Percentiles rank a stretch among this genome's conserved stretches.
phyloP scores from a whole-genome alignment of 179 eudicot species.

The Nepenthes alata region DNA sequence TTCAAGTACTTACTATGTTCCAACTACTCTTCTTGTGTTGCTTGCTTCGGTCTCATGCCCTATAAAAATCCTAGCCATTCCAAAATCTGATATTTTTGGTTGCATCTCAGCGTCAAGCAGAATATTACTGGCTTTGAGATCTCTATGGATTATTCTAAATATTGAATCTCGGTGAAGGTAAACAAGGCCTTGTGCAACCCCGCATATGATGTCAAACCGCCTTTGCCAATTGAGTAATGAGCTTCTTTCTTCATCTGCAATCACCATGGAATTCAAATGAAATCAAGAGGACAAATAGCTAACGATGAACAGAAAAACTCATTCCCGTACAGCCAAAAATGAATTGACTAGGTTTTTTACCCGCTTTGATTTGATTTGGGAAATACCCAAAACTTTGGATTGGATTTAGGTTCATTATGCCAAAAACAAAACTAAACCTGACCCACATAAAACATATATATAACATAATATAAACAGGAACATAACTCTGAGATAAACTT shows the following conservation, averaged over 20 bases:
- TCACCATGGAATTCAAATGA: background rate
- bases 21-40: constrained; percentile 36
- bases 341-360: too few relatives aligned
- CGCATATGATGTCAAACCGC: constrained; percentile 33
- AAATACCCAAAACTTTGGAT: too few relatives aligned
- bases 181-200: constrained; percentile 45
- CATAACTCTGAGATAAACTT: background rate
- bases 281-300: too few relatives aligned
- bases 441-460: background rate
- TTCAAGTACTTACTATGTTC: constrained; percentile 39
- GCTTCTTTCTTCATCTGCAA: constrained; percentile 11
- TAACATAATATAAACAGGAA: background rate
- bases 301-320: background rate
- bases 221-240: constrained; percentile 26
- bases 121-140: constrained; percentile 50
- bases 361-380: too few relatives aligned
- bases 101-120: constrained; percentile 38
- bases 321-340: too few relatives aligned
- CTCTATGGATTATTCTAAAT: constrained; percentile 47
- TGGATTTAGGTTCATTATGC: too few relatives aligned
- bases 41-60: constrained; percentile 22
- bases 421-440: background rate
- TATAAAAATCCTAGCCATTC: constrained; percentile 49
- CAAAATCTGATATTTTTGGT: constrained; percentile 56
- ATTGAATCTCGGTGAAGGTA: constrained; percentile 54